Conservation (phyloP, 192 early-diverging fungal genomes). For the Gryganskiella cystojenkinii region DNA sequence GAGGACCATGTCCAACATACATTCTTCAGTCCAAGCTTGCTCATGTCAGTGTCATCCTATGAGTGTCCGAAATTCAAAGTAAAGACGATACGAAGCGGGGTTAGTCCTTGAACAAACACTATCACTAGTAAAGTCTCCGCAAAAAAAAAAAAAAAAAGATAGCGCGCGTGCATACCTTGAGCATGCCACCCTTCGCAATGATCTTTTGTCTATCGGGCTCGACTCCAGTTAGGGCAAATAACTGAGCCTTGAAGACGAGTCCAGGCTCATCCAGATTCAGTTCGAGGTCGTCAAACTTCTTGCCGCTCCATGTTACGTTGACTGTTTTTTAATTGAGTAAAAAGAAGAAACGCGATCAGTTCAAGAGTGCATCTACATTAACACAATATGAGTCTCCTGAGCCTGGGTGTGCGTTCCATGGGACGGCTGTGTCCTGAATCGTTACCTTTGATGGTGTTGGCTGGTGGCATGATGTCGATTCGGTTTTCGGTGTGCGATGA, state of each 20-base stretch:
- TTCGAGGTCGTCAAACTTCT: conserved; percentile 85
- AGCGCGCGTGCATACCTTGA: conserved; percentile 70
- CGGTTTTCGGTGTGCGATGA: too few relatives aligned
- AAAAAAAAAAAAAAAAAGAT: not conserved
- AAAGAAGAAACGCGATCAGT: not conserved
- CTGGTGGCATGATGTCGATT: conserved; percentile 33
- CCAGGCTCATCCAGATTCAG: conserved; percentile 79
- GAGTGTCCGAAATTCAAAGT: not conserved
- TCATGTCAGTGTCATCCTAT: conserved; percentile 84
- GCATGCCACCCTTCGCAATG: conserved; percentile 90
- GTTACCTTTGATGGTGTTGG: conserved; percentile 53
- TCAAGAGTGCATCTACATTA: too few relatives aligned
- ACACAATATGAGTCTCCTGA: too few relatives aligned
- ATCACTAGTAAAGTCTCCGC: not conserved
- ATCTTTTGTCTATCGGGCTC: conserved; percentile 94
- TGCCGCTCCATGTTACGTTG: conserved; percentile 90
- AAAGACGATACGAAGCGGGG: too few relatives aligned
- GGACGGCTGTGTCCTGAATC: too few relatives aligned
- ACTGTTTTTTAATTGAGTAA: conserved; percentile 62
- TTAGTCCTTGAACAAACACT: not conserved
- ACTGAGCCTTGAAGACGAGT: conserved; percentile 87
- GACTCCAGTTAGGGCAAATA: conserved; percentile 92
- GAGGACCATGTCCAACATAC: conserved; percentile 43
- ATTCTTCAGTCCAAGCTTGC: conserved; percentile 78
- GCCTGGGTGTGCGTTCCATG: too few relatives aligned